Base-by-base conservation (phyloP, 1,284 basidiomycete genomes). In the Xanthoconium separans region DNA sequence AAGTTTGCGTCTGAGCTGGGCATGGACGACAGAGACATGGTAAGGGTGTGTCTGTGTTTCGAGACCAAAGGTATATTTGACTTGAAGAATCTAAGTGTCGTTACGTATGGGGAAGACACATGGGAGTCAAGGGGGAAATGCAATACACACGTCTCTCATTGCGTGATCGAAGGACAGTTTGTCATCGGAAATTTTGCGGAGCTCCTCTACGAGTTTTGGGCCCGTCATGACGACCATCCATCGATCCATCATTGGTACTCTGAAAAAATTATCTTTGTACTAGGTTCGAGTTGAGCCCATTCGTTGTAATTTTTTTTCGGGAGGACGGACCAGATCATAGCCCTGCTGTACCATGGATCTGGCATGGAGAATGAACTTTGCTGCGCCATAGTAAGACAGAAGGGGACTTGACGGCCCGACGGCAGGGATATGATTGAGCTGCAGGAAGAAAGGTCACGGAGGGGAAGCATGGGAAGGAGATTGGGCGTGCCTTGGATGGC, bases 1-100 rank as follows among this genome's bases (percentile, higher is more conserved):
- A 16, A 79, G 61, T 57, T 71, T 75, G 43, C 73, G 64, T 43
- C 67, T 79, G 36, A 79, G 65, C 8, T 73, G 65, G 11, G 56
- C 58, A 20, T 71, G 69, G 15, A 76, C 55, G 37, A 76, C 66
- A 10, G 62, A 51, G 44, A 71, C 61, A 47, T 78, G 77, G 52
- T 75, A 77, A 15, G 68, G 67, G 56, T 71, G 65, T 12, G 62
- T 61, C 42, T 67, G 63, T 8, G 72, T 59, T 36, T 69, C 66
- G 8, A 63, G 44, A 16, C 75, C 74, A 22, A 75, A 65, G n/a
- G 74, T 74, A 53, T 74, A 73, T 51, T 69, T 63, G 47, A 70
- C 64, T 57, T 72, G 70, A 50, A 75, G 59, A 43, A 68, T 65
- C 70, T 75, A 53, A 7, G 43, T 11, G 41, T 44, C 27, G 49